Base-by-base conservation (phyloP, 306 rosid genomes). In the Lagenaria siceraria region DNA sequence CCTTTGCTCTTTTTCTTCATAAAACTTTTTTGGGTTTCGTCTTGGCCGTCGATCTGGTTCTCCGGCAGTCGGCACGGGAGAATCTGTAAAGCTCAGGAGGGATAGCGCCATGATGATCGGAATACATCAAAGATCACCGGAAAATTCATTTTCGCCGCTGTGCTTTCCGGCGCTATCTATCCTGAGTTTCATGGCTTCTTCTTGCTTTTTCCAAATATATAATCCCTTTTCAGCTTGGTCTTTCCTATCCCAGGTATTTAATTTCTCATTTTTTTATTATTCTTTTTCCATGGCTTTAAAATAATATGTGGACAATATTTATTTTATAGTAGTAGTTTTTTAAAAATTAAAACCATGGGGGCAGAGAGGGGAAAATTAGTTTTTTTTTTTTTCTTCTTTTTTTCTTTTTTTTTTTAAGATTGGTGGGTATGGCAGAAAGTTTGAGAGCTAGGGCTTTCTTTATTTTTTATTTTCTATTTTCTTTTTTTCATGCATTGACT, bases 71-170 rank as follows among this genome's bases (percentile, higher is more conserved):
- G 43, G 75, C 19, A 51, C 11, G 9, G 64, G 53, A 78, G 80
- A 78, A 78, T 29, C 80, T 52, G 53, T 64, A 51, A 78, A 78
- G 80, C 80, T 78, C 80, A 78, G 80, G 80, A 78, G 80, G 80
- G 80, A 78, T 78, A 78, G 80, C 80, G 80, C 80, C 80, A 75
- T 14, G 46, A 46, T 21, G 69, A 29, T 54, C 25, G 25, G 10
- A 56, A 56, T 21, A 8, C 10, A 6, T n/a, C n/a, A 60, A 14
- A 29, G 8, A 27, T 14, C 25, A 64, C 46, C 71, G 27, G 17
- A 65, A 65, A 3, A 40, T 66, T 66, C 74, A 19, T 65, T 66
- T 1, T n/a, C 52, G 51, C 17, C 29, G 61, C 60, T 9, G 5
- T 33, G 38, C 29, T 31, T 29, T 25, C n/a, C 69, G 80, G 74